Percentiles rank a stretch among this genome's conserved stretches.
phyloP scores from a whole-genome alignment of 169 alveolate species.

The Cryptosporidium parvum region DNA sequence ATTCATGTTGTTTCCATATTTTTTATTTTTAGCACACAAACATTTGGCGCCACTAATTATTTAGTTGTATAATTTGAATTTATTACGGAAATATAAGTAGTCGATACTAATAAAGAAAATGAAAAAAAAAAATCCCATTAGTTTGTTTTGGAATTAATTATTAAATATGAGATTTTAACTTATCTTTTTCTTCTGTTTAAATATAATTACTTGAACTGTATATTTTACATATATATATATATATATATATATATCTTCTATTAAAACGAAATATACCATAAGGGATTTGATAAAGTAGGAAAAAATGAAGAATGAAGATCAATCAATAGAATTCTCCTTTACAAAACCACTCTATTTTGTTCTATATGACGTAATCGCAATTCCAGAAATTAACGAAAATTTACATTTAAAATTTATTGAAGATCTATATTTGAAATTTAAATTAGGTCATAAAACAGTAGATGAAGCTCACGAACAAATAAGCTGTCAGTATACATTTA shows the following conservation, averaged over 20 bases:
- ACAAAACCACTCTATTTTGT: conserved; percentile 7
- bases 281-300: background rate
- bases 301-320: background rate
- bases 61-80: too few relatives aligned
- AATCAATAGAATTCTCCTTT: background rate
- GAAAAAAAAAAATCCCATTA: too few relatives aligned
- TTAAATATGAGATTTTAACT: too few relatives aligned
- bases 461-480: background rate
- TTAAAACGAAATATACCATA: too few relatives aligned
- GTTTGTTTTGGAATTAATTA: too few relatives aligned
- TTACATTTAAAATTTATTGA: conserved; percentile 3
- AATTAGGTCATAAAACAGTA: background rate
- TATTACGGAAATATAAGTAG: too few relatives aligned
- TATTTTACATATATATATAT: too few relatives aligned
- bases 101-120: too few relatives aligned
- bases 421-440: background rate
- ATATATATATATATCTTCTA: too few relatives aligned
- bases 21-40: background rate
- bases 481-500: background rate
- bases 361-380: conserved; percentile 6
- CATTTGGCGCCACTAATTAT: background rate
- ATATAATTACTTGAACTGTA: background rate
- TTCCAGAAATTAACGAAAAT: conserved; percentile 2
- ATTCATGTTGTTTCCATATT: too few relatives aligned
- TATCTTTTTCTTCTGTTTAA: too few relatives aligned